A percentile compares a stretch with the other conserved stretches of the same genome.
Evolutionary conservation across 495 filamentous ascomycete genomes (phyloP).

Genomic region (Umbilicaria muhlenbergii): DNA sequence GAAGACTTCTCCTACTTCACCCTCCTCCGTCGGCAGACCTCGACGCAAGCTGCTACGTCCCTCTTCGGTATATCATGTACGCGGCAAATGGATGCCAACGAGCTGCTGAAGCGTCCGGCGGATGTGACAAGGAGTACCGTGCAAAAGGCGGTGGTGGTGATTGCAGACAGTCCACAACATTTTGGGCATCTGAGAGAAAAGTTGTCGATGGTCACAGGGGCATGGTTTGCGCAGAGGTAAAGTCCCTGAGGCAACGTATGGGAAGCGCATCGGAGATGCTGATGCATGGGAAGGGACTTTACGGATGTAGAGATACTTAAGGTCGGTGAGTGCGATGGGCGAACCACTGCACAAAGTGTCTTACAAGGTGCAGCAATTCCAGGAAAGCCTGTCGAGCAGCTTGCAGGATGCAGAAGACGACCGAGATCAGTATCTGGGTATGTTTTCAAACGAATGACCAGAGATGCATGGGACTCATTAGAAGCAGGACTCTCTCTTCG

Average conservation of each 20-base stretch:
- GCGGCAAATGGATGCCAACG: slow-evolving; percentile 68
- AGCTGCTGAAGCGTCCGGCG: slow-evolving; percentile 58
- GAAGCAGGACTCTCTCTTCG: slow-evolving; percentile 62
- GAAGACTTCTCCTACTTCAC: slow-evolving; percentile 99
- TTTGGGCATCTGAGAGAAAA: slow-evolving; percentile 71
- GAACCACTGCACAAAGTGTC: not conserved
- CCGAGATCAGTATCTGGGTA: slow-evolving; percentile 76
- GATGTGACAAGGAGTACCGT: slow-evolving; percentile 94
- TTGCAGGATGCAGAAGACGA: slow-evolving; percentile 52
- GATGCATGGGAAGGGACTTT: slow-evolving; percentile 38
- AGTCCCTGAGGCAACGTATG: slow-evolving; percentile 34
- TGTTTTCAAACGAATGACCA: slow-evolving; percentile 4
- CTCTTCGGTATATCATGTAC: slow-evolving; percentile 96
- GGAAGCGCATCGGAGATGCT: not conserved
- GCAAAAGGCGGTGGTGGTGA: slow-evolving; percentile 96
- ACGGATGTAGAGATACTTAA: slow-evolving; percentile 57
- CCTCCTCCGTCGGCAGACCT: slow-evolving; percentile 51
- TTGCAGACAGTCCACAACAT: slow-evolving; percentile 74
- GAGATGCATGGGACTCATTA: slow-evolving; percentile 8
- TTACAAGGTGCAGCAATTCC: slow-evolving; percentile 50
- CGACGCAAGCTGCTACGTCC: slow-evolving; percentile 49
- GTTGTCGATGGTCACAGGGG: slow-evolving; percentile 73
- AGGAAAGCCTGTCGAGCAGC: slow-evolving; percentile 65
- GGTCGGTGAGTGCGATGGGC: slow-evolving; percentile 24
- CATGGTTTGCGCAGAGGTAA: slow-evolving; percentile 94